These are phyloP conservation scores for Nidularia pulvinata DNA, from an alignment of 768 basidiomycete genomes.

Conservation along the genomic window DNA sequence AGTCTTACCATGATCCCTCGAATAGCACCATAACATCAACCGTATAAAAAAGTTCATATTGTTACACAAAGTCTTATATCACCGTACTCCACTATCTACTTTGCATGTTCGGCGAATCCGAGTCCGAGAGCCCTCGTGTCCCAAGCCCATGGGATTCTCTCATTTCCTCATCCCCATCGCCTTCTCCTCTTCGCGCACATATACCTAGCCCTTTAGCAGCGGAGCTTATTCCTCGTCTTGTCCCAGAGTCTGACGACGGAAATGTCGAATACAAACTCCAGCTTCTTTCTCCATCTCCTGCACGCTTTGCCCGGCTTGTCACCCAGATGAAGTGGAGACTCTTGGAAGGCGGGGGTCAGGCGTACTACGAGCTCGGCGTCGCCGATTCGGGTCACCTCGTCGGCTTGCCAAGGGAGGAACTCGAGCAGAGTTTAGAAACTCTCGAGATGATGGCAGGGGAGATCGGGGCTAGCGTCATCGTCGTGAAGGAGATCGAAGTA, in stretches of 20 bases:
- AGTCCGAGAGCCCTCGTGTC: constrained; percentile 77
- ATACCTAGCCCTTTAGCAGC: constrained; percentile 26
- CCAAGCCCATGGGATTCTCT: constrained; percentile 85
- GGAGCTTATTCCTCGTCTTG: constrained; percentile 58
- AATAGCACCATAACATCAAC: too few species aligned
- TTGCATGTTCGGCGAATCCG: constrained; percentile 80
- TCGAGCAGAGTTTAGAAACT: constrained; percentile 82
- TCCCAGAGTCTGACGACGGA: constrained; percentile 81
- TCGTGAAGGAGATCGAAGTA: constrained; percentile 88
- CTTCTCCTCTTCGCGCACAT: constrained; percentile 23
- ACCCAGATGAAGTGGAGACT: constrained; percentile 97
- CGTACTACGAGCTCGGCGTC: constrained; percentile 83
- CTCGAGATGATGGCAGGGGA: constrained; percentile 95
- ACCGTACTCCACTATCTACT: too few species aligned
- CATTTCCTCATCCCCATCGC: constrained; percentile 52
- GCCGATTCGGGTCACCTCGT: constrained; percentile 88
- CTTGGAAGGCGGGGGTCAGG: constrained; percentile 81
- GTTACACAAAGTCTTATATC: too few species aligned
- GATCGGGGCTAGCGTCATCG: constrained; percentile 89
- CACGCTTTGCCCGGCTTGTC: constrained; percentile 81
- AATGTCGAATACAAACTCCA: constrained; percentile 97
- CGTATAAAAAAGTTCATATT: too few species aligned
- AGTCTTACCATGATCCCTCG: too few species aligned
- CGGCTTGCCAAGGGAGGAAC: constrained; percentile 70
- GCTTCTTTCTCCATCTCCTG: constrained; percentile 73